A percentile compares a stretch with the other conserved stretches of the same genome.
Evolutionary conservation across 371 early-diverging fungal species (phyloP).

Genomic region (Nosema granulosis): DNA sequence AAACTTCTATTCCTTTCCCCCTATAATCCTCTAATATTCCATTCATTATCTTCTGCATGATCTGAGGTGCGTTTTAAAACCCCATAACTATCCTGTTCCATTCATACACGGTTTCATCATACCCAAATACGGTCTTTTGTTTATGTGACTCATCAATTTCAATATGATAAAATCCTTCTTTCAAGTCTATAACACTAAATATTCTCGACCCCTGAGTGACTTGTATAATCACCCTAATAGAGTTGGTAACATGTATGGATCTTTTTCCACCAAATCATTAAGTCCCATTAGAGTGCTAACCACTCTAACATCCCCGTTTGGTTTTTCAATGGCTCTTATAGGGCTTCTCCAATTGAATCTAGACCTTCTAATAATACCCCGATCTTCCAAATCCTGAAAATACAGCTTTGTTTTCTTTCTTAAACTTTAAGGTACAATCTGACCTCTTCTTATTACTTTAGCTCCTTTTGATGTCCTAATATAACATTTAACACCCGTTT

Average conservation of each 20-base stretch:
- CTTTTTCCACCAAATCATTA: conserved; percentile 30
- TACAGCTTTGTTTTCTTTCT: neutral
- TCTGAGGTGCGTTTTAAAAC: conserved; percentile 48
- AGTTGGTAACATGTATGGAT: conserved; percentile 10
- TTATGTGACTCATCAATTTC: conserved; percentile 23
- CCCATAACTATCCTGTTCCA: conserved; percentile 43
- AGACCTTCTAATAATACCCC: conserved; percentile 33
- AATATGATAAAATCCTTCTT: conserved; percentile 53
- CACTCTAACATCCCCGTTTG: conserved; percentile 39
- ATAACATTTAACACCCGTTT: neutral
- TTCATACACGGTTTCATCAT: conserved; percentile 31
- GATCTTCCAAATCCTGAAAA: neutral
- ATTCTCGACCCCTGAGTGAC: conserved; percentile 18
- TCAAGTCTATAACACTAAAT: conserved; percentile 49
- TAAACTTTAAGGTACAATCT: neutral
- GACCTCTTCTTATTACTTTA: neutral
- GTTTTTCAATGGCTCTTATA: conserved; percentile 8
- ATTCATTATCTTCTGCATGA: conserved; percentile 54
- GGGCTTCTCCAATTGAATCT: conserved; percentile 31
- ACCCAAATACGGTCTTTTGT: conserved; percentile 46
- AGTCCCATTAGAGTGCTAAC: conserved; percentile 23
- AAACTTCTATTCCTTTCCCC: neutral
- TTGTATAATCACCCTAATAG: conserved; percentile 34
- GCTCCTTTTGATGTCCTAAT: neutral
- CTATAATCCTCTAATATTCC: conserved; percentile 35